phyloP scores from a whole-genome alignment of 2,329 filamentous ascomycete genomes.

The Allantophomopsis lycopodina region DNA sequence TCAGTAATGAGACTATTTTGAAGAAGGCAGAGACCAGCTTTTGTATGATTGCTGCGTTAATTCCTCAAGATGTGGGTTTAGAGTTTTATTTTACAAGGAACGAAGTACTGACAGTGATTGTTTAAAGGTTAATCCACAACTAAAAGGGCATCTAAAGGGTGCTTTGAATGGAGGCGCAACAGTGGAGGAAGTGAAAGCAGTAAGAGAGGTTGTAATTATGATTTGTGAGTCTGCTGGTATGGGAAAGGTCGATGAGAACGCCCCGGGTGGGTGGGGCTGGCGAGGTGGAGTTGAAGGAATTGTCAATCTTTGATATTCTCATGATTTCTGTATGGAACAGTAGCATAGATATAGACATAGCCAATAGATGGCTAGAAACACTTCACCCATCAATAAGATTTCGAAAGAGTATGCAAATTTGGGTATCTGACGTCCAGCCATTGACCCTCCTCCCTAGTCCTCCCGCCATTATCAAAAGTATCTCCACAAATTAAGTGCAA shows the following conservation, averaged over 20 bases:
- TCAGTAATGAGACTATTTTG: conserved; percentile 32
- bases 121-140: conserved; percentile 31
- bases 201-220: conserved; percentile 28
- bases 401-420: no score
- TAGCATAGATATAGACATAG: no score
- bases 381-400: no score
- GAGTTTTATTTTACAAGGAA: background rate
- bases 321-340: no score
- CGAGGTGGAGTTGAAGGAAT: conserved; percentile 20
- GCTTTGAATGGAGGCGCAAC: conserved; percentile 34
- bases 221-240: conserved; percentile 33
- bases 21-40: conserved; percentile 32
- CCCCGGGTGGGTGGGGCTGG: conserved; percentile 30
- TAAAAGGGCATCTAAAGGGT: conserved; percentile 37
- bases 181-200: conserved; percentile 31
- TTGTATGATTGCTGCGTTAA: conserved; percentile 33
- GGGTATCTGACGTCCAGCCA: no score
- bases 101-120: conserved; percentile 1
- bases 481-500: no score
- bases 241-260: conserved; percentile 21
- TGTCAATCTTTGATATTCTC: no score
- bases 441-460: no score
- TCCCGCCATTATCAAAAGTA: no score
- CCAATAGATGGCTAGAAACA: no score
- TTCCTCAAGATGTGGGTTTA: conserved; percentile 33